Base-by-base conservation (phyloP, 1,284 basidiomycete genomes). In the Schizophyllum amplum region DNA sequence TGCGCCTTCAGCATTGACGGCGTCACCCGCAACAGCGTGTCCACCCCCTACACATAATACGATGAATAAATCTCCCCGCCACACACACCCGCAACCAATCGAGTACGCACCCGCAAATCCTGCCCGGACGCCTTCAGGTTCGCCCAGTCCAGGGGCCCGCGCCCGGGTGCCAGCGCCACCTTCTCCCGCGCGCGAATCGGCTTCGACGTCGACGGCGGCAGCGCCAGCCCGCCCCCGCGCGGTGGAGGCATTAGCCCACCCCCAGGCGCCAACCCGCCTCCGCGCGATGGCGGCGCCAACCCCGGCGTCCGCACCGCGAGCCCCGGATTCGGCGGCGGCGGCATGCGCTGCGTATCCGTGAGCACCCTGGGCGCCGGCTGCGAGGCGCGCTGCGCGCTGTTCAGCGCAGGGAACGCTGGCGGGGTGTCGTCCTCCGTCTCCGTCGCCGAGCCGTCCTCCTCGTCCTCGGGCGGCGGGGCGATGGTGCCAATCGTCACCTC, bases 141-240 rank as follows among this genome's bases (percentile, higher is more conserved):
- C 1, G 94, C 95, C 97, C 97, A 99, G 72, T 99, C 97, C 21
- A 99, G 72, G 21, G 94, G 86, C 62, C 92, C 90, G 71, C 89
- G 92, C 2, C 97, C 97, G 1, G 96, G 96, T 11, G 88, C 86
- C 0, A 99, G 80, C 0, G 86, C 91, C 1, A 98, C 94, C 72
- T 96, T 98, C 54, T 76, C 81, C 22, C 82, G 72, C 64, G 82
- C 85, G 66, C 83, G 83, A 2, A 74, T 71, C 1, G 75, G 72
- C 61, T 82, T 79, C 1, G 77, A 84, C 20, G 83, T 86, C 23
- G 75, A 77, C 24, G 78, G 75, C 0, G 86, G 82, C 3, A 82
- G 76, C 1, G 83, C 76, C 1, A 90, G 75, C 48, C 72, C 68
- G 0, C 72, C 69, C 6, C 64, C 65, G 24, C 58, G 54, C 5